Evolutionary conservation across 495 filamentous ascomycete species (phyloP).

Genomic region (Xanthoparmelia taractica): DNA sequence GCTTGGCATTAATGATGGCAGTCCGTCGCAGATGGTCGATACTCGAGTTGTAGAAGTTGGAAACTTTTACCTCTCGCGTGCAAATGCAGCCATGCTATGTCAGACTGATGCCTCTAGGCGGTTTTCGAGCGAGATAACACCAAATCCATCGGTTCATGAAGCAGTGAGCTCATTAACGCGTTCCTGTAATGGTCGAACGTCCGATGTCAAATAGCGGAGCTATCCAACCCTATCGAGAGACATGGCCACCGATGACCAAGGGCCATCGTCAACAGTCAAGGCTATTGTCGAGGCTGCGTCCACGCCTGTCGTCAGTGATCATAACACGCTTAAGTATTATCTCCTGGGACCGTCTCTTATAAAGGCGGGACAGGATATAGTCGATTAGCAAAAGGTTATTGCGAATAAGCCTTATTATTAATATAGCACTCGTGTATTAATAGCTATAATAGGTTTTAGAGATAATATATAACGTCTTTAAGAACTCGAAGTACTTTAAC

Average conservation of each 20-base stretch:
- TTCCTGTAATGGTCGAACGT: not conserved
- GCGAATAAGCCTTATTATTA: too few species aligned
- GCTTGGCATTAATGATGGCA: too few species aligned
- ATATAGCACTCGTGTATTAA: not conserved
- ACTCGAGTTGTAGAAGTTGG: too few species aligned
- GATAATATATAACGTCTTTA: slow-evolving; percentile 93
- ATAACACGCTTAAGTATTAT: slow-evolving; percentile 55
- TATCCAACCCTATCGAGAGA: not conserved
- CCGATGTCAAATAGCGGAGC: not conserved
- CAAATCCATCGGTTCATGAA: not conserved
- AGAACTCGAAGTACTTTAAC: slow-evolving; percentile 94
- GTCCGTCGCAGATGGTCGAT: too few species aligned
- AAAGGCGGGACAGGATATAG: slow-evolving; percentile 86
- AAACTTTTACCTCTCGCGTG: too few species aligned
- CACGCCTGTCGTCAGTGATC: slow-evolving; percentile 24
- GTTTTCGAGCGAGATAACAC: not conserved
- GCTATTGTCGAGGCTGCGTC: not conserved
- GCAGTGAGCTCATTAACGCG: not conserved
- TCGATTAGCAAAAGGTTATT: slow-evolving; percentile 79
- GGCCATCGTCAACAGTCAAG: not conserved
- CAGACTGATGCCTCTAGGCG: not conserved
- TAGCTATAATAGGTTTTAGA: slow-evolving; percentile 63
- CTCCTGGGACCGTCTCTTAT: slow-evolving; percentile 89
- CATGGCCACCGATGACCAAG: slow-evolving; percentile 11
- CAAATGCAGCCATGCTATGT: too few species aligned